Evolutionary conservation across 495 filamentous ascomycete genomes (phyloP), one percentile per base, ranked within the genome.

Genomic region (Penicillium coprophilum): DNA sequence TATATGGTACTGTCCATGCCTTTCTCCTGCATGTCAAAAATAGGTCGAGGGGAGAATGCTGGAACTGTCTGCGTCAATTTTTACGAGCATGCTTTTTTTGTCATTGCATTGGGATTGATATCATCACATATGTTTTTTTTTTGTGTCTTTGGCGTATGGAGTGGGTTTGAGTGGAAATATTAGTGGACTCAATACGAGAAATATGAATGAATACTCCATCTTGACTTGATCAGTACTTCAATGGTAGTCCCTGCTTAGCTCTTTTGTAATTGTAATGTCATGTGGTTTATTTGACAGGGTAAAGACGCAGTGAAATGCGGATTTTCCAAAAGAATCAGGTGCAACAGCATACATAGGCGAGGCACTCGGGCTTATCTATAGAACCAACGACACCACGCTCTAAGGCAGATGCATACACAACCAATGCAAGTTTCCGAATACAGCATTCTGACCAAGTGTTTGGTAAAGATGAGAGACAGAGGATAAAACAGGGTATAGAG

Each of bases 71-170:
- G 31, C 20, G n/a, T 27, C 27, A 47, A 27, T 27, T 12, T 53
- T 64, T 63, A 61, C 38, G 60, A 63, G 50, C 59, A 59, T 61
- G 50, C 55, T 59, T 64, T 55, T 55, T 48, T 50, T 55, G 50
- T 54, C 45, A 49, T 56, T 67, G 66, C 66, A 66, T 66, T 62
- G 63, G 61, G 61, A 60, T 64, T 39, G 64, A 64, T 69, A 64
- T 69, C 63, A 64, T 50, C 17, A 15, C 52, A 46, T n/a, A n/a
- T 67, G 55, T 55, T 64, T 56, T 45, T 59, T 34, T 62, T 59
- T 56, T 51, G 38, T 61, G 45, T 62, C n/a, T n/a, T 57, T 61
- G 61, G 64, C 55, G 58, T 68, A 61, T 55, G 58, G 59, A 53
- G 57, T 70, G 56, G 43, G 62, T 46, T 59, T 50, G 34, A 3